A percentile compares a stretch with the other conserved stretches of the same genome.
Evolutionary conservation across 768 basidiomycete species (phyloP).

Genomic region (Ephemerocybe angulata): DNA sequence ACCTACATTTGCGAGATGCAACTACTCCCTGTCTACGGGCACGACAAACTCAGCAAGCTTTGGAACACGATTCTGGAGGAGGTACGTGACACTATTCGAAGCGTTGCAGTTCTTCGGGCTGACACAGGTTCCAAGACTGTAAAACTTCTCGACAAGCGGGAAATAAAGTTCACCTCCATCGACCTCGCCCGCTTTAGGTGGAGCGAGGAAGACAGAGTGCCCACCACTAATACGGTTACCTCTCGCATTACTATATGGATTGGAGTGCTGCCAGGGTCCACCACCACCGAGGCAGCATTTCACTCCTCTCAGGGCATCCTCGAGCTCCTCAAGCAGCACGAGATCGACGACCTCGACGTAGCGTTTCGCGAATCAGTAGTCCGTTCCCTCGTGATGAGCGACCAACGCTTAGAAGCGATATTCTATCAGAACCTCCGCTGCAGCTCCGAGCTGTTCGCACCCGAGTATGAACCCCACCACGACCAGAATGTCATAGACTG

Average conservation of each 20-base stretch:
- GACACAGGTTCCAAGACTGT: constrained; percentile 32
- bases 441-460: too few relatives aligned
- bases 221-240: constrained; percentile 17
- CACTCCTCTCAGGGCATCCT: constrained; percentile 28
- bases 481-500: neutral
- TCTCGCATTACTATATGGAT: constrained; percentile 37
- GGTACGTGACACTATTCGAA: constrained; percentile 32
- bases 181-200: constrained; percentile 30
- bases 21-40: constrained; percentile 25
- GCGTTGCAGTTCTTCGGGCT: constrained; percentile 24
- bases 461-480: too few relatives aligned
- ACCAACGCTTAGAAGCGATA: too few relatives aligned
- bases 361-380: constrained; percentile 36
- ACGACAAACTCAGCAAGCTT: constrained; percentile 24
- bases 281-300: constrained; percentile 25
- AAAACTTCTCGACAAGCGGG: constrained; percentile 16
- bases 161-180: constrained; percentile 22
- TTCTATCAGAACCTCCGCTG: too few relatives aligned
- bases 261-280: constrained; percentile 29
- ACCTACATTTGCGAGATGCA: constrained; percentile 23
- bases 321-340: constrained; percentile 27
- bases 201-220: constrained; percentile 18
- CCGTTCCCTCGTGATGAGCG: too few relatives aligned
- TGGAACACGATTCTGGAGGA: constrained; percentile 29
- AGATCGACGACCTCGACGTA: constrained; percentile 33